Evolutionary conservation across 805 yeast species (phyloP).

Genomic region (Zygosaccharomyces bailii): DNA sequence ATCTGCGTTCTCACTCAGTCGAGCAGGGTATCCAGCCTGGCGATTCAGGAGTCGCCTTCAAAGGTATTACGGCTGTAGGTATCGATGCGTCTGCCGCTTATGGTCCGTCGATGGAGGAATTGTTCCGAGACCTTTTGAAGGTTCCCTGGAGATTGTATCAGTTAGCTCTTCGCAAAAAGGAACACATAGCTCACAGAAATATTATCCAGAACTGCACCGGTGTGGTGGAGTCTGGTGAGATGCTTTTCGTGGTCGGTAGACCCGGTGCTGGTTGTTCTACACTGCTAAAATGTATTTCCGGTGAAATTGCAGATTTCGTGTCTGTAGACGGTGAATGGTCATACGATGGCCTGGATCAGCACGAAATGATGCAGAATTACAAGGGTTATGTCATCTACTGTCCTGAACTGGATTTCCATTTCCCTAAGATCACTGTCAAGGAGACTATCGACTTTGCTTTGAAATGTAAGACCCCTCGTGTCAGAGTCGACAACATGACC

Average conservation of each 20-base stretch:
- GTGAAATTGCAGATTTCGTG: conserved; percentile 41
- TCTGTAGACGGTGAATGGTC: conserved; percentile 40
- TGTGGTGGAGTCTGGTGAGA: conserved; percentile 47
- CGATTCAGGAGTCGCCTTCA: conserved; percentile 50
- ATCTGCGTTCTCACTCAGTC: conserved; percentile 38
- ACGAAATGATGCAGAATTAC: conserved; percentile 45
- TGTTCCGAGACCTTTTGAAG: conserved; percentile 36
- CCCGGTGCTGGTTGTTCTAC: conserved; percentile 69
- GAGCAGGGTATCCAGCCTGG: conserved; percentile 48
- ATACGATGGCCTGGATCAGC: conserved; percentile 49
- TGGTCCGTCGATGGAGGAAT: conserved; percentile 46
- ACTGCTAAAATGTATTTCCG: conserved; percentile 45
- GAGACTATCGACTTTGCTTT: conserved; percentile 51
- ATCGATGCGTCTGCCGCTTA: conserved; percentile 52
- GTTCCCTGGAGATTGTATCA: conserved; percentile 27
- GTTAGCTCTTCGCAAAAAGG: conserved; percentile 27
- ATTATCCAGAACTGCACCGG: conserved; percentile 43
- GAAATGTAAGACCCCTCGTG: conserved; percentile 45
- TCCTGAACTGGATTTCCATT: conserved; percentile 50
- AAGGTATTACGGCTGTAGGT: conserved; percentile 44
- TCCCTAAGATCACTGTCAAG: conserved; percentile 49
- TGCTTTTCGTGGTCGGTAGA: conserved; percentile 51
- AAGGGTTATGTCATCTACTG: conserved; percentile 50
- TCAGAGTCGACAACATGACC: conserved; percentile 42
- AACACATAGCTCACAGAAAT: conserved; percentile 34